Evolutionary conservation across 1,284 basidiomycete genomes (phyloP).

Genomic region (Hymenochaete sp.): DNA sequence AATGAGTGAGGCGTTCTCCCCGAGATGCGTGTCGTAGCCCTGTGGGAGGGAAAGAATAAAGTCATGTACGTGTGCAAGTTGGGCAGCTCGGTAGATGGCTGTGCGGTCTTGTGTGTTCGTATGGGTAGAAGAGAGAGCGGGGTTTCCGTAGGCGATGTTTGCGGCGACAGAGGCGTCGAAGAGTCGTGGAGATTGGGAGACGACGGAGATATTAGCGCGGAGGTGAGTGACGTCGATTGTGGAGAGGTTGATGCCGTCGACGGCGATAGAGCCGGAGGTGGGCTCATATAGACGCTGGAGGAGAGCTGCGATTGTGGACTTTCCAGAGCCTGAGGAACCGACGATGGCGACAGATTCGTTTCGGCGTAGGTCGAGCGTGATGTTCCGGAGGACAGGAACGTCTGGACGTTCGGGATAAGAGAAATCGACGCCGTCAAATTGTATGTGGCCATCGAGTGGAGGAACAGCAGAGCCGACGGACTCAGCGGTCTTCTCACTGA

Average conservation of each 20-base stretch:
- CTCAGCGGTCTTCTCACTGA: conserved; percentile 58
- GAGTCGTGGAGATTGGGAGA: conserved; percentile 77
- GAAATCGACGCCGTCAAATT: conserved; percentile 69
- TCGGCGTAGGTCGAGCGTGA: conserved; percentile 55
- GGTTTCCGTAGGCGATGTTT: conserved; percentile 80
- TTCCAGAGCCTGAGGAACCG: conserved; percentile 82
- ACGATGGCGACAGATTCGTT: conserved; percentile 86
- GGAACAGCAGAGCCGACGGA: conserved; percentile 60
- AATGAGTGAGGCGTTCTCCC: conserved; percentile 82
- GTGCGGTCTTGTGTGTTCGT: no score
- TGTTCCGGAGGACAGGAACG: conserved; percentile 55
- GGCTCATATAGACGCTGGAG: conserved; percentile 86
- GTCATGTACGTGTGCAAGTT: conserved; percentile 76
- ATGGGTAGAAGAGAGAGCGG: conserved; percentile 32
- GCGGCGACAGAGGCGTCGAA: conserved; percentile 81
- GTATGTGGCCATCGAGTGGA: conserved; percentile 53
- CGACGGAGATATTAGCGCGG: conserved; percentile 77
- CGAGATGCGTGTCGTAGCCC: conserved; percentile 80
- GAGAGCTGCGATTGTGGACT: conserved; percentile 78
- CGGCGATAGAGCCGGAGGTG: conserved; percentile 47
- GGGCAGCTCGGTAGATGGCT: conserved; percentile 65
- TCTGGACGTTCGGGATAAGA: conserved; percentile 77
- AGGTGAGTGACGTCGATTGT: conserved; percentile 63
- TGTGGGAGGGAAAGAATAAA: conserved; percentile 75
- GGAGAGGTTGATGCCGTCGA: conserved; percentile 45